Percentiles rank a stretch among this genome's conserved stretches.
phyloP scores from a whole-genome alignment of 495 filamentous ascomycete species.

The Hypoxylon trugodes region DNA sequence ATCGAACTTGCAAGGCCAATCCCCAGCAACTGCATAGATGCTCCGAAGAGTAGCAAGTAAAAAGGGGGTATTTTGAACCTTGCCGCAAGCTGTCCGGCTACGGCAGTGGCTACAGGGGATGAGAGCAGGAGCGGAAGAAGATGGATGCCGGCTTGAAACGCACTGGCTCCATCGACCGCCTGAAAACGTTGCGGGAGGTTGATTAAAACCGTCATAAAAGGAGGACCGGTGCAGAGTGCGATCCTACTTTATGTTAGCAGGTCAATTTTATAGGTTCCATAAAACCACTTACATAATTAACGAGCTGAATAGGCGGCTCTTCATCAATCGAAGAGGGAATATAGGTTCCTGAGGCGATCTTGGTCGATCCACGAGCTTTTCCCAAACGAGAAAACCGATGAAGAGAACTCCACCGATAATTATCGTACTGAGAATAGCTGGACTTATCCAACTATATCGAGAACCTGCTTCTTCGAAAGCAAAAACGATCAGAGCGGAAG shows the following conservation, averaged over 20 bases:
- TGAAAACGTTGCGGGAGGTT: slow-evolving; percentile 45
- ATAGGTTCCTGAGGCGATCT: slow-evolving; percentile 39
- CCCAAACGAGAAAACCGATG: slow-evolving; percentile 41
- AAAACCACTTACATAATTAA: slow-evolving; percentile 44
- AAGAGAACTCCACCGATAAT: slow-evolving; percentile 36
- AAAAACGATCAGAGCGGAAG: slow-evolving; percentile 43
- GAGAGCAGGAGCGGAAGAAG: slow-evolving; percentile 55
- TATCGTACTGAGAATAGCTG: slow-evolving; percentile 35
- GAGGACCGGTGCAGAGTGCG: slow-evolving; percentile 41
- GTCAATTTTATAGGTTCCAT: background rate
- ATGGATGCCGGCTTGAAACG: slow-evolving; percentile 37
- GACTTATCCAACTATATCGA: slow-evolving; percentile 38
- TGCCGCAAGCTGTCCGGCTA: slow-evolving; percentile 44
- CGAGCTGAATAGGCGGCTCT: slow-evolving; percentile 39
- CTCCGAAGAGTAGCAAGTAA: slow-evolving; percentile 55
- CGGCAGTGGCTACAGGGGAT: slow-evolving; percentile 49
- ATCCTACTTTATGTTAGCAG: slow-evolving; percentile 28
- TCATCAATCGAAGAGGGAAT: slow-evolving; percentile 40
- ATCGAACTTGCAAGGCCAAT: slow-evolving; percentile 56
- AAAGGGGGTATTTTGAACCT: slow-evolving; percentile 53
- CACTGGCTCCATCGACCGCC: slow-evolving; percentile 34
- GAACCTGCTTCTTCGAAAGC: slow-evolving; percentile 44
- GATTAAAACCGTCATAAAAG: slow-evolving; percentile 42
- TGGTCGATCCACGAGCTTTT: slow-evolving; percentile 28
- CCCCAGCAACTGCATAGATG: slow-evolving; percentile 54